Evolutionary conservation across 176 grass and related monocot species (phyloP).

Genomic region (Triticum dicoccoides): DNA sequence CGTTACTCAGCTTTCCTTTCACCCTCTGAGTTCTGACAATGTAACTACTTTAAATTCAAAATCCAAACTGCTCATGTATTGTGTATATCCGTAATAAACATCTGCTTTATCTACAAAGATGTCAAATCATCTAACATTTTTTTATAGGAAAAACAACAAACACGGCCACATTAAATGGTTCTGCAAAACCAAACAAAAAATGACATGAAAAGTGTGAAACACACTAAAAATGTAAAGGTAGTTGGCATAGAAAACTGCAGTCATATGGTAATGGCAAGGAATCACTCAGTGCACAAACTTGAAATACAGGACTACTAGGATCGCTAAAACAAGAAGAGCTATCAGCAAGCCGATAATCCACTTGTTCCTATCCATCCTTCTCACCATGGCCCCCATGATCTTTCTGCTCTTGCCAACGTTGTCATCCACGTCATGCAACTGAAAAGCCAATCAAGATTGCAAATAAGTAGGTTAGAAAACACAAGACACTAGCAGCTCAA

Average conservation of each 20-base stretch:
- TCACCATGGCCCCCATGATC: conserved; percentile 64
- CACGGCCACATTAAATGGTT: not conserved
- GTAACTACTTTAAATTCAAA: not conserved
- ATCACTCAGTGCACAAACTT: conserved; percentile 59
- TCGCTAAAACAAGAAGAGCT: conserved; percentile 45
- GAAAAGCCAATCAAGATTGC: conserved; percentile 3
- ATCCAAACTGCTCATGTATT: not conserved
- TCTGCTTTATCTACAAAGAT: not conserved
- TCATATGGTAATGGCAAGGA: not conserved
- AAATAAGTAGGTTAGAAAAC: not conserved
- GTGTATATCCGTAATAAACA: not conserved
- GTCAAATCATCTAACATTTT: not conserved
- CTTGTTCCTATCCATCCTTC: conserved; percentile 87
- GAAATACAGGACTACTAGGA: conserved; percentile 78
- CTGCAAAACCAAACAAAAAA: not conserved
- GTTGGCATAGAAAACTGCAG: not conserved
- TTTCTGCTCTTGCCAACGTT: conserved; percentile 71
- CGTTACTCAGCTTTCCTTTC: not conserved
- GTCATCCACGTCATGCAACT: conserved; percentile 65
- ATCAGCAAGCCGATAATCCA: conserved; percentile 73
- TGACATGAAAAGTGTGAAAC: not conserved
- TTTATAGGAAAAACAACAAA: not conserved
- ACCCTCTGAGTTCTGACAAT: not conserved
- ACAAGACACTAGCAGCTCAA: not conserved
- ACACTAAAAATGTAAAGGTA: not conserved